A percentile compares a stretch with the other conserved stretches of the same genome.
These are phyloP conservation scores for Phytophthora ramorum DNA, from an alignment of 352 stramenopile species.

Conservation along the genomic window DNA sequence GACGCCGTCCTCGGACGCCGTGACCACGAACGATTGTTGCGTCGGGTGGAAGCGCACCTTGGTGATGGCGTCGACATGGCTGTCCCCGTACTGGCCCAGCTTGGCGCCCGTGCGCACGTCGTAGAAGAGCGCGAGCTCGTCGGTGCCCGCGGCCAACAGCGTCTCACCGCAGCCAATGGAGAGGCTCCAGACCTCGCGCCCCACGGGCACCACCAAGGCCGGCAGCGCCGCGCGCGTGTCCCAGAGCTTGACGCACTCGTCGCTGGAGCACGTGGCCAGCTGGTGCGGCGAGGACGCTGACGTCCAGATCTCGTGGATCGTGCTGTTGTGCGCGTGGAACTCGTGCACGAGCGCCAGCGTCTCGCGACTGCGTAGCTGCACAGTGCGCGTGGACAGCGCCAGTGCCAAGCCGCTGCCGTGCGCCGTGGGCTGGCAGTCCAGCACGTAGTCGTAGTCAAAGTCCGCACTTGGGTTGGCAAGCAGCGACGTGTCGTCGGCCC, in stretches of 20 bases:
- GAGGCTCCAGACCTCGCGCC: constrained; percentile 83
- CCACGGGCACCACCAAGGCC: constrained; percentile 67
- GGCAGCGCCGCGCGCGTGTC: constrained; percentile 67
- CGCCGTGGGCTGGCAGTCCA: constrained; percentile 79
- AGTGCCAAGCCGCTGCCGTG: constrained; percentile 64
- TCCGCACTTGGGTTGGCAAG: constrained; percentile 54
- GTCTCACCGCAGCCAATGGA: constrained; percentile 80
- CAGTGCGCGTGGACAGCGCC: constrained; percentile 68
- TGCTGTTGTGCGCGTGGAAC: constrained; percentile 79
- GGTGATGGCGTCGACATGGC: constrained; percentile 90
- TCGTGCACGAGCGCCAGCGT: constrained; percentile 70
- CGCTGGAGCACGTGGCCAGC: constrained; percentile 85
- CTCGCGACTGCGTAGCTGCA: constrained; percentile 78
- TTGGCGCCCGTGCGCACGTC: constrained; percentile 75
- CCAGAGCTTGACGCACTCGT: constrained; percentile 89
- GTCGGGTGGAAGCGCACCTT: constrained; percentile 89
- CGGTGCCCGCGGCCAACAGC: constrained; percentile 73
- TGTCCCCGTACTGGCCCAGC: constrained; percentile 88
- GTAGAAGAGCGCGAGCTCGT: constrained; percentile 85
- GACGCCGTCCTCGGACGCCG: constrained; percentile 91
- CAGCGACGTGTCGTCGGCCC: constrained; percentile 33
- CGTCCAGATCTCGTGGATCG: constrained; percentile 86
- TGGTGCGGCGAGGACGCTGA: constrained; percentile 67
- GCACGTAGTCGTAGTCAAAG: constrained; percentile 89
- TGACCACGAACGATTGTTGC: constrained; percentile 80